These are phyloP conservation scores for Linnemannia elongata DNA, from an alignment of 192 early-diverging fungal genomes.

Conservation along the genomic window DNA sequence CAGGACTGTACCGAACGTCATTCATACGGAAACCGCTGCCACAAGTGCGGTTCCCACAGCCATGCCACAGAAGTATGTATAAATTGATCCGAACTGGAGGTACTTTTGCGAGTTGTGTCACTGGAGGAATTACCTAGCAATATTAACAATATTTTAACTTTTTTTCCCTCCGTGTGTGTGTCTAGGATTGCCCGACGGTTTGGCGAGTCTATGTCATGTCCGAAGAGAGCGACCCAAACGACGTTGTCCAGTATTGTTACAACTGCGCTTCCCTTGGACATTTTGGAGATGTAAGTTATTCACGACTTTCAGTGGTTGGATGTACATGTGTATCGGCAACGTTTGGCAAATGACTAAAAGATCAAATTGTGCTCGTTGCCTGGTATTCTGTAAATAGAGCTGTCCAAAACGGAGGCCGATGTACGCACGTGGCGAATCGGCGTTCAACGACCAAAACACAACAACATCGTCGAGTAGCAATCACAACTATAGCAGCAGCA, in stretches of 20 bases:
- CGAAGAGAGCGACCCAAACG: neutral
- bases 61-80: constrained; percentile 37
- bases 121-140: neutral
- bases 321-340: neutral
- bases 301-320: neutral
- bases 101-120: neutral
- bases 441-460: neutral
- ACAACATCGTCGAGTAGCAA: neutral
- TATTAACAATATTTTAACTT: neutral
- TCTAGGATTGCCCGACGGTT: constrained; percentile 38
- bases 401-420: constrained; percentile 15
- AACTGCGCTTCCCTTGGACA: constrained; percentile 39
- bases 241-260: constrained; percentile 38
- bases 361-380: no score
- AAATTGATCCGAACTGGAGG: neutral
- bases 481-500: neutral
- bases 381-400: constrained; percentile 5
- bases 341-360: neutral
- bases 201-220: constrained; percentile 37
- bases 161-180: no score
- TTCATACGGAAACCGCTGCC: constrained; percentile 17
- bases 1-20: constrained; percentile 21
- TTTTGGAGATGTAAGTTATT: constrained; percentile 47
- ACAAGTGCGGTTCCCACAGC: constrained; percentile 7
- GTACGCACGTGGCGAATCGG: constrained; percentile 12